Evolutionary conservation across 768 basidiomycete genomes (phyloP).

Genomic region (Tricholoma saponaceum): DNA sequence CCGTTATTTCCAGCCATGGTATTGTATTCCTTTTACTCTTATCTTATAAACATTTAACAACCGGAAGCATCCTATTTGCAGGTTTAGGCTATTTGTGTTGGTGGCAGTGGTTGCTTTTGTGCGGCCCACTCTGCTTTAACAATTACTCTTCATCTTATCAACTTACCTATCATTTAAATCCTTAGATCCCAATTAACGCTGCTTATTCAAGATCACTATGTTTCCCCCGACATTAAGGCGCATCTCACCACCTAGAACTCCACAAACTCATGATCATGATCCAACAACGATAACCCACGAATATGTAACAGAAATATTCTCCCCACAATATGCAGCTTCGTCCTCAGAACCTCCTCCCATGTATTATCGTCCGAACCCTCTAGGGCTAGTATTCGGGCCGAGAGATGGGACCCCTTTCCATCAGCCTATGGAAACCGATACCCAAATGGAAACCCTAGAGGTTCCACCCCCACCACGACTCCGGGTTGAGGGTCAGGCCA

Average conservation of each 20-base stretch:
- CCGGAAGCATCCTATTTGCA: background rate
- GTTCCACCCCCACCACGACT: background rate
- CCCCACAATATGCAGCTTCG: background rate
- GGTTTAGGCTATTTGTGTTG: background rate
- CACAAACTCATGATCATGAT: background rate
- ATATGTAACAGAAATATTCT: background rate
- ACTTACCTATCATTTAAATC: background rate
- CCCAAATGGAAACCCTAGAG: background rate
- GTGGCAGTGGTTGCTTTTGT: background rate
- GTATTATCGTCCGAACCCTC: background rate
- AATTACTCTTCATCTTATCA: no score
- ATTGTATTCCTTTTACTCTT: background rate
- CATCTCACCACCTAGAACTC: background rate
- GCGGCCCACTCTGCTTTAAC: background rate
- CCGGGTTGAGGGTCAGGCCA: conserved; percentile 8
- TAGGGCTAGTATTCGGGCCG: background rate
- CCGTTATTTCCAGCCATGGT: background rate
- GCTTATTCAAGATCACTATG: background rate
- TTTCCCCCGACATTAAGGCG: background rate
- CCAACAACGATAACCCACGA: background rate
- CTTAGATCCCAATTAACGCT: background rate
- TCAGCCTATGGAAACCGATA: background rate
- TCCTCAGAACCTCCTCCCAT: background rate
- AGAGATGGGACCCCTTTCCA: background rate
- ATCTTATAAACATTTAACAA: background rate